Evolutionary conservation across 495 filamentous ascomycete genomes (phyloP).

Genomic region (Neurospora pannonica): DNA sequence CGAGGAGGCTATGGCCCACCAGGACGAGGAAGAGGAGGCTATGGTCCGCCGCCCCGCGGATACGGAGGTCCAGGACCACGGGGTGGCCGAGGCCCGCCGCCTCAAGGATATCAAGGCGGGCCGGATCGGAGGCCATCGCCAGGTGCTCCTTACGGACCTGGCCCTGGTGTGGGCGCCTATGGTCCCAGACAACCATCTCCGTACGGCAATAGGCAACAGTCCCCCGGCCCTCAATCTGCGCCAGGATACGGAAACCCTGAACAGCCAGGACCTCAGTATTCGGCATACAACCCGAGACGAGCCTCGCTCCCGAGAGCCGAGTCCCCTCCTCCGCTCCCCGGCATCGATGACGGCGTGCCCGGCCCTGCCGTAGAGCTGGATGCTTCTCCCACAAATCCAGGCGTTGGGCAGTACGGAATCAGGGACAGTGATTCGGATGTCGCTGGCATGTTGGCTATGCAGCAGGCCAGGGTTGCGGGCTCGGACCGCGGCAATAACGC

Average conservation of each 20-base stretch:
- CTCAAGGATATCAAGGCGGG: slow-evolving; percentile 38
- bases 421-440: slow-evolving; percentile 61
- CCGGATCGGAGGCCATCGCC: slow-evolving; percentile 37
- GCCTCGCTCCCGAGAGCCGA: slow-evolving; percentile 41
- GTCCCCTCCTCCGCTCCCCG: slow-evolving; percentile 57
- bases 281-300: slow-evolving; percentile 33
- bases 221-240: slow-evolving; percentile 25
- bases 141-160: slow-evolving; percentile 32
- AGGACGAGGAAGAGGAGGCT: slow-evolving; percentile 35
- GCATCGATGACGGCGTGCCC: slow-evolving; percentile 36
- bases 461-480: slow-evolving; percentile 42
- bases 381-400: slow-evolving; percentile 47
- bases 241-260: slow-evolving; percentile 29
- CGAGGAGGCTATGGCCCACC: slow-evolving; percentile 32
- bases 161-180: slow-evolving; percentile 17
- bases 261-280: slow-evolving; percentile 25
- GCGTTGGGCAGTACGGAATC: slow-evolving; percentile 40
- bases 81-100: slow-evolving; percentile 44
- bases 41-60: slow-evolving; percentile 46
- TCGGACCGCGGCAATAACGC: slow-evolving; percentile 35
- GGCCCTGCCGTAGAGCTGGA: slow-evolving; percentile 86
- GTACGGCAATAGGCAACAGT: background rate
- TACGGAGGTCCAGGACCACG: slow-evolving; percentile 45
- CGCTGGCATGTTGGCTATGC: slow-evolving; percentile 57
- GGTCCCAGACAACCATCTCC: slow-evolving; percentile 17